Base-by-base conservation (phyloP, 1,284 basidiomycete species). In the Puccinia polysora region DNA sequence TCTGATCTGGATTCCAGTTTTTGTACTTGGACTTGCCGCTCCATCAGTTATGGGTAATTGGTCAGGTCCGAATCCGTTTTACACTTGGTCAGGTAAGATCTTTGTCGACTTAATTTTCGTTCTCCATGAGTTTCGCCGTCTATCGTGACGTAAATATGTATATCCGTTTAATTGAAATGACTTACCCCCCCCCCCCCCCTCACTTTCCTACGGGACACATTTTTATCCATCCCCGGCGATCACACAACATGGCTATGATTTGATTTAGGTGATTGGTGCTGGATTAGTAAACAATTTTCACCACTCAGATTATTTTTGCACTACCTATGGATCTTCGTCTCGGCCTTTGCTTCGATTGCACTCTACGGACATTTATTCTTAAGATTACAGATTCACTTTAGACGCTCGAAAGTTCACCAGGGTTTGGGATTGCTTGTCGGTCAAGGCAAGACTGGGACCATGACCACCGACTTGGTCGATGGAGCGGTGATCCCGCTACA, bases 281-380 rank as follows among this genome's bases (percentile, higher is more conserved):
- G 67, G 67, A 70, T 70, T n/a, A 70, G 58, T 52, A 45, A 25
- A 30, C 36, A 49, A 20, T 70, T 59, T 50, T 34, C 43, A 15
- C 67, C 67, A n/a, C 10, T 70, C 28, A 56, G 67, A 30, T 56
- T 70, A 30, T 70, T 59, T 43, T 45, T 70, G 34, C 67, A 70
- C 25, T 70, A 70, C 47, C 45, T 70, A 10, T 70, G 67, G 67
- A 60, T 70, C 40, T 70, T 70, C 28, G 34, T 70, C 20, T 45
- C 67, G 5, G 67, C 67, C 10, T 70, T 70, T 58, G 55, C 67
- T 6, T 70, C 67, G 23, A 70, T 70, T 20, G 58, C 45, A n/a
- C 67, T 70, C 14, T 70, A 70, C 52, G 67, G 67, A 23, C 67
- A 70, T 53, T 30, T 70, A 18, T 70, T 70, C 36, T 59, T 47